Conservation (phyloP, 139 green algal species). For the Nannochloris sp. region DNA sequence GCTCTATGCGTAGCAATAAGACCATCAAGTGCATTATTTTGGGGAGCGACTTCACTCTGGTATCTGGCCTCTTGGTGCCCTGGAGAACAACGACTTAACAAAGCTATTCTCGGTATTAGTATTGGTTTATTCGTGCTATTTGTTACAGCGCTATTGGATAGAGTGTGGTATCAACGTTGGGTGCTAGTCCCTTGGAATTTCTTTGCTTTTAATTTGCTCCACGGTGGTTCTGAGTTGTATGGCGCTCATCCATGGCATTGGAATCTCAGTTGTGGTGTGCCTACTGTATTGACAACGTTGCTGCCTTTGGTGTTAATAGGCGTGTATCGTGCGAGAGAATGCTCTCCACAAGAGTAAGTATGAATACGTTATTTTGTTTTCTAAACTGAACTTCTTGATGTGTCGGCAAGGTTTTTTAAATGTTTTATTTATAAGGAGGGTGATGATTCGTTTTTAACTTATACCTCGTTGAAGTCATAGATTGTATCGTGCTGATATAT, state of each 20-base stretch:
- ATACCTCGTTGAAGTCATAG: neutral
- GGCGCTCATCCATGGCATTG: conserved; percentile 66
- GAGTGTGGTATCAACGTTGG: conserved; percentile 36
- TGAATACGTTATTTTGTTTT: neutral
- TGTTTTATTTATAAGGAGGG: neutral
- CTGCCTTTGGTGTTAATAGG: conserved; percentile 23
- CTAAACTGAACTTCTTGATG: too few relatives aligned
- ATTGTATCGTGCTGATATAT: neutral
- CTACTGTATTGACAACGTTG: conserved; percentile 17
- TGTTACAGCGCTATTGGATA: neutral
- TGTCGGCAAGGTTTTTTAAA: neutral
- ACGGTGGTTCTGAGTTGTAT: conserved; percentile 39
- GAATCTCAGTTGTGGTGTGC: conserved; percentile 44
- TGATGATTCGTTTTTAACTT: neutral
- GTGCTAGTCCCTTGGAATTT: conserved; percentile 55
- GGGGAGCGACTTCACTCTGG: too few relatives aligned
- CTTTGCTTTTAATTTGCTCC: conserved; percentile 62
- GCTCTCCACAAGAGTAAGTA: neutral
- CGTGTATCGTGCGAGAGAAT: neutral
- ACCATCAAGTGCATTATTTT: conserved; percentile 36
- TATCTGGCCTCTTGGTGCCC: too few relatives aligned
- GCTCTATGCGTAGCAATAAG: conserved; percentile 28
- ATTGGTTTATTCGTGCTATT: conserved; percentile 5
- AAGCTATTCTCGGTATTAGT: too few relatives aligned
- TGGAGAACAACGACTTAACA: too few relatives aligned